Evolutionary conservation across 2,329 filamentous ascomycete species (phyloP).

Genomic region (Kalmusia sp.): DNA sequence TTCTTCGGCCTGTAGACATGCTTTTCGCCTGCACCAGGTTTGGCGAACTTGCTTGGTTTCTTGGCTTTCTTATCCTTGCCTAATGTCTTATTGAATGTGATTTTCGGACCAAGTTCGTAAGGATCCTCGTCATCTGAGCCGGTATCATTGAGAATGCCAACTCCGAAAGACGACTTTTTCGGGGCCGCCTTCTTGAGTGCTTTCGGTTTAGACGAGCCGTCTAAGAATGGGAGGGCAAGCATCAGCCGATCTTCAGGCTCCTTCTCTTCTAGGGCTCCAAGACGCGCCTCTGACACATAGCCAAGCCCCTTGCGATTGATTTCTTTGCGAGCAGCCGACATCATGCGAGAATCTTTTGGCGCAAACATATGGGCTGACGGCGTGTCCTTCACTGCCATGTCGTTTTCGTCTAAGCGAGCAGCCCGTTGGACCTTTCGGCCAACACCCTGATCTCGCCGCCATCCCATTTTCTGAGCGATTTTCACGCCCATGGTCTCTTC

Average conservation of each 20-base stretch:
- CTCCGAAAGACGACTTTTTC: constrained; percentile 79
- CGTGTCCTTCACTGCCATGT: constrained; percentile 48
- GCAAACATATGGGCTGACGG: constrained; percentile 76
- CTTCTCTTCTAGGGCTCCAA: constrained; percentile 48
- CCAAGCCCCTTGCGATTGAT: constrained; percentile 74
- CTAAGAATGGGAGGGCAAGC: constrained; percentile 32
- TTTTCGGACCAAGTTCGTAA: constrained; percentile 88
- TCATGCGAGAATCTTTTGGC: constrained; percentile 78
- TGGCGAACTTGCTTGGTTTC: constrained; percentile 58
- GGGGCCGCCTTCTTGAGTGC: constrained; percentile 49
- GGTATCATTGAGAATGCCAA: constrained; percentile 89
- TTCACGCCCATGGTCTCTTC: constrained; percentile 89
- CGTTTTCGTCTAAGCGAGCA: constrained; percentile 69
- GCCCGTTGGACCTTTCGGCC: constrained; percentile 82
- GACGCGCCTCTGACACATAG: constrained; percentile 64
- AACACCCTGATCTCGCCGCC: constrained; percentile 92
- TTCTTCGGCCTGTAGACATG: constrained; percentile 81
- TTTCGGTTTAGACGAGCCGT: constrained; percentile 22
- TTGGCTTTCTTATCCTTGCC: constrained; percentile 82
- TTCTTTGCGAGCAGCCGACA: constrained; percentile 69
- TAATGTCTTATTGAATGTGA: constrained; percentile 83
- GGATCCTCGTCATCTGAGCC: constrained; percentile 95
- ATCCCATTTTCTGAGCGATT: constrained; percentile 90
- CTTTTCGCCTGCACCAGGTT: constrained; percentile 69
- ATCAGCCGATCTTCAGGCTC: constrained; percentile 19